Conservation (phyloP, 2,329 filamentous ascomycete genomes). For the Phyllosticta ampelicida region DNA sequence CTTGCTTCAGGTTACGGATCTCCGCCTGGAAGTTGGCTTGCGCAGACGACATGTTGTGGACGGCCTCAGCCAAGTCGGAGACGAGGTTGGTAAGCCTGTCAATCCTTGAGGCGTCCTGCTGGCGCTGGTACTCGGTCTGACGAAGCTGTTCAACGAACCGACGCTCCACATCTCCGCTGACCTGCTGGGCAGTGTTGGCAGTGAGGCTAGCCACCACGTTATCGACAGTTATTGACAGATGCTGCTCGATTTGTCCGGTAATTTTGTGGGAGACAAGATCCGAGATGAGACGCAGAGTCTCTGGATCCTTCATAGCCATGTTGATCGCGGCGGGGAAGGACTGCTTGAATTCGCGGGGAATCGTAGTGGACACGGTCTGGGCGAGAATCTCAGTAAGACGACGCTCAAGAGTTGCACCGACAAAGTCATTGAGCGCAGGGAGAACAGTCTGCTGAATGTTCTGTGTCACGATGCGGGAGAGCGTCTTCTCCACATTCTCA, state of each 20-base stretch:
- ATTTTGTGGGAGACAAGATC: slow-evolving; percentile 62
- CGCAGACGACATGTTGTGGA: slow-evolving; percentile 57
- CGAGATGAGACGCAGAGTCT: slow-evolving; percentile 60
- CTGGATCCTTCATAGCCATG: slow-evolving; percentile 60
- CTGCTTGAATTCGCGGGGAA: slow-evolving; percentile 65
- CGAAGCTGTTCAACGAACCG: slow-evolving; percentile 42
- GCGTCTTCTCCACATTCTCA: slow-evolving; percentile 63
- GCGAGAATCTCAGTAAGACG: slow-evolving; percentile 60
- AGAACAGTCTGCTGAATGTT: slow-evolving; percentile 68
- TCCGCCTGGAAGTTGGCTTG: slow-evolving; percentile 58
- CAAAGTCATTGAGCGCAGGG: slow-evolving; percentile 59
- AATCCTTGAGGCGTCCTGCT: slow-evolving; percentile 53
- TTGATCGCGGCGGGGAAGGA: slow-evolving; percentile 56
- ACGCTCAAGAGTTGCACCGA: slow-evolving; percentile 57
- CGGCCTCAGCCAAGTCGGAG: slow-evolving; percentile 54
- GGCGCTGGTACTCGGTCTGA: slow-evolving; percentile 41
- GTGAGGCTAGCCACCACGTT: slow-evolving; percentile 53
- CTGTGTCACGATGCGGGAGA: slow-evolving; percentile 63
- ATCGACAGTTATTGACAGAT: slow-evolving; percentile 51
- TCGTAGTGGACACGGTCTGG: slow-evolving; percentile 50
- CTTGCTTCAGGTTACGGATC: slow-evolving; percentile 30
- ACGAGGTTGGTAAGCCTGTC: slow-evolving; percentile 60
- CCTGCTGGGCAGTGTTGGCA: slow-evolving; percentile 54
- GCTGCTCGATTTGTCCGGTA: slow-evolving; percentile 56
- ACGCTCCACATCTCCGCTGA: slow-evolving; percentile 58